Conservation (phyloP, 352 stramenopile genomes). For the Phytophthora agathidicida region DNA sequence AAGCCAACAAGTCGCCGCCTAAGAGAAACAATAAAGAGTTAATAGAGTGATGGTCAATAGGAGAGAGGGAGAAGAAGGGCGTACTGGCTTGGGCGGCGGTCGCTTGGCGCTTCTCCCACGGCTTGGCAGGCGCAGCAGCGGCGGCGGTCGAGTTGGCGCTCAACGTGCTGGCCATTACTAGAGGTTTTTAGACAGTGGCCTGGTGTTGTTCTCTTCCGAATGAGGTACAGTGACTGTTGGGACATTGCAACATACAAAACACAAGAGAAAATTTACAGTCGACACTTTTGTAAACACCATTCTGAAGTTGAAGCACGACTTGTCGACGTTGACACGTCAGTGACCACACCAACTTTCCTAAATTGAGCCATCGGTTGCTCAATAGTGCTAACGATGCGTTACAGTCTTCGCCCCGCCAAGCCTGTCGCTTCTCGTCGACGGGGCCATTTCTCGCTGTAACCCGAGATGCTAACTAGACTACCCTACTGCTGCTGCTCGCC, state of each 20-base stretch:
- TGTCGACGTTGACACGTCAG: conserved; percentile 15
- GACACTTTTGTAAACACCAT: too few relatives aligned
- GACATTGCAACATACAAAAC: conserved; percentile 3
- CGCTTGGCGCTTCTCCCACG: conserved; percentile 51
- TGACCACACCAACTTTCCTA: background rate
- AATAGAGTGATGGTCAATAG: conserved; percentile 8
- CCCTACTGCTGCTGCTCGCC: too few relatives aligned
- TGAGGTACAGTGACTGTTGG: background rate
- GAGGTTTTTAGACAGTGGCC: background rate
- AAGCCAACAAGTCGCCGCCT: conserved; percentile 17
- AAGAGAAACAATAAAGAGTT: background rate
- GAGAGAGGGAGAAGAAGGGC: background rate
- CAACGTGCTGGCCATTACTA: conserved; percentile 35
- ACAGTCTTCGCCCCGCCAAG: too few relatives aligned
- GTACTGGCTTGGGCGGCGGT: conserved; percentile 34
- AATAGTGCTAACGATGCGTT: too few relatives aligned
- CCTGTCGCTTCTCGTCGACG: too few relatives aligned
- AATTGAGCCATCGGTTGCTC: too few relatives aligned
- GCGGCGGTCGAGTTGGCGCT: conserved; percentile 17
- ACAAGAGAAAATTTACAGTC: too few relatives aligned
- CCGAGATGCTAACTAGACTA: too few relatives aligned
- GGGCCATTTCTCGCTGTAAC: too few relatives aligned
- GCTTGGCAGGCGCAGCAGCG: conserved; percentile 45
- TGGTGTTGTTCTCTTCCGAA: conserved; percentile 15
- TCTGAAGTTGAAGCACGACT: conserved; percentile 11